Evolutionary conservation across 345 rosid species (phyloP).

Genomic region (Arabis hirsuta): DNA sequence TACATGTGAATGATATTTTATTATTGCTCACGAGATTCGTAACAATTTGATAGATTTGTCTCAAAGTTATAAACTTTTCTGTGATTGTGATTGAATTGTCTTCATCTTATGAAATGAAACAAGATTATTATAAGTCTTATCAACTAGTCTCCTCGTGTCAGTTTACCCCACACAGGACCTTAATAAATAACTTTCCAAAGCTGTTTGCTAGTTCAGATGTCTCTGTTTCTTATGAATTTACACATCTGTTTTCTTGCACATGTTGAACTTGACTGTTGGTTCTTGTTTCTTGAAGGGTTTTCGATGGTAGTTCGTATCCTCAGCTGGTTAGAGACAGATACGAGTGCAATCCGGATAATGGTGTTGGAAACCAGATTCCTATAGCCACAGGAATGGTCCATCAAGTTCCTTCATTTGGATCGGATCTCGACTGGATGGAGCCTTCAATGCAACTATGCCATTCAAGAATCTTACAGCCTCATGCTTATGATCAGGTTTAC

Average conservation of each 20-base stretch:
- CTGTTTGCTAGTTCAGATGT: constrained; percentile 21
- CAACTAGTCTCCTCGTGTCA: constrained; percentile 24
- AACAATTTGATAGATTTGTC: constrained; percentile 12
- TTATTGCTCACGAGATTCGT: constrained; percentile 11
- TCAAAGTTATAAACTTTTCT: constrained; percentile 13
- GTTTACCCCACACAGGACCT: constrained; percentile 2
- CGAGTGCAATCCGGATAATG: constrained; percentile 45
- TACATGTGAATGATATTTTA: not conserved
- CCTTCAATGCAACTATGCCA: constrained; percentile 58
- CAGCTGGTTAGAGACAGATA: constrained; percentile 59
- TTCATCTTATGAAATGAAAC: constrained; percentile 27
- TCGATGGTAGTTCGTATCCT: constrained; percentile 52
- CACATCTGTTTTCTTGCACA: constrained; percentile 1
- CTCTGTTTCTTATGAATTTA: constrained; percentile 8
- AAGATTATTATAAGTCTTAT: constrained; percentile 9
- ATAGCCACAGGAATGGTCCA: constrained; percentile 42
- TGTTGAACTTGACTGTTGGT: not conserved
- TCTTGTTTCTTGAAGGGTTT: constrained; percentile 55
- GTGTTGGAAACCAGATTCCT: constrained; percentile 43
- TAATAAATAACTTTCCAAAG: not conserved
- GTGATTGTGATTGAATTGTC: constrained; percentile 36
- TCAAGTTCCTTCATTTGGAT: constrained; percentile 53
- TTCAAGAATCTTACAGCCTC: constrained; percentile 56
- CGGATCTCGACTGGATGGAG: constrained; percentile 78
- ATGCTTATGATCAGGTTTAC: constrained; percentile 56